Evolutionary conservation across 441 rosid genomes (phyloP).

Genomic region (Corymbia calophylla): DNA sequence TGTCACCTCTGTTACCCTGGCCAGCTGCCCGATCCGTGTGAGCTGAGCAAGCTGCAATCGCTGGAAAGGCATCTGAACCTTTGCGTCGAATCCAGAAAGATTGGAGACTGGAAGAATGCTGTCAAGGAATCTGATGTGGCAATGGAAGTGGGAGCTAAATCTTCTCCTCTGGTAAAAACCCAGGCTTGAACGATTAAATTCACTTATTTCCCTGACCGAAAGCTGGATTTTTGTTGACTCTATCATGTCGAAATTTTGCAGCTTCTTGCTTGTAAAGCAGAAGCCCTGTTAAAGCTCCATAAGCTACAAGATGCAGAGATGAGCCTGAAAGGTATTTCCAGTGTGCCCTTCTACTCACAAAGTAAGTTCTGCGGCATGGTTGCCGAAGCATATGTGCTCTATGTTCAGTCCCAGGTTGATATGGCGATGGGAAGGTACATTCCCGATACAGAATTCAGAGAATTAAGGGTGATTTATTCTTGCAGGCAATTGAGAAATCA

Average conservation of each 20-base stretch:
- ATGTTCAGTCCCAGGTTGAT: conserved; percentile 51
- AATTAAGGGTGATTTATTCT: conserved; percentile 1
- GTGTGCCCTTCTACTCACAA: conserved; percentile 9
- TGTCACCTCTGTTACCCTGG: conserved; percentile 34
- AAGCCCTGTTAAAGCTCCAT: conserved; percentile 53
- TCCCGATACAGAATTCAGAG: conserved; percentile 7
- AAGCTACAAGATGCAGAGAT: conserved; percentile 42
- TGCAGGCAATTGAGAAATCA: conserved; percentile 27
- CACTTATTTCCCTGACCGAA: not conserved
- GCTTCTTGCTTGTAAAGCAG: conserved; percentile 60
- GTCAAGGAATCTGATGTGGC: conserved; percentile 47
- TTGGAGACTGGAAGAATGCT: conserved; percentile 41
- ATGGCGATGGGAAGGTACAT: conserved; percentile 77
- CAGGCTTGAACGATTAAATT: not conserved
- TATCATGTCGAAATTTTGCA: conserved; percentile 14
- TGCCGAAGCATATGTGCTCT: conserved; percentile 43
- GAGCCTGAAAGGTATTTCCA: conserved; percentile 24
- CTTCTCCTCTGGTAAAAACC: conserved; percentile 48
- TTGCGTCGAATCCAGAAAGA: conserved; percentile 42
- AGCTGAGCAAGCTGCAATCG: conserved; percentile 36
- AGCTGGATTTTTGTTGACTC: conserved; percentile 2
- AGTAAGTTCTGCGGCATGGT: conserved; percentile 35
- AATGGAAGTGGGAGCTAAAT: conserved; percentile 42
- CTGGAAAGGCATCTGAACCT: conserved; percentile 48
- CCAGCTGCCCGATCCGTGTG: conserved; percentile 41